Base-by-base conservation (phyloP, 2,329 filamentous ascomycete genomes). In the Neonectria coccinea region DNA sequence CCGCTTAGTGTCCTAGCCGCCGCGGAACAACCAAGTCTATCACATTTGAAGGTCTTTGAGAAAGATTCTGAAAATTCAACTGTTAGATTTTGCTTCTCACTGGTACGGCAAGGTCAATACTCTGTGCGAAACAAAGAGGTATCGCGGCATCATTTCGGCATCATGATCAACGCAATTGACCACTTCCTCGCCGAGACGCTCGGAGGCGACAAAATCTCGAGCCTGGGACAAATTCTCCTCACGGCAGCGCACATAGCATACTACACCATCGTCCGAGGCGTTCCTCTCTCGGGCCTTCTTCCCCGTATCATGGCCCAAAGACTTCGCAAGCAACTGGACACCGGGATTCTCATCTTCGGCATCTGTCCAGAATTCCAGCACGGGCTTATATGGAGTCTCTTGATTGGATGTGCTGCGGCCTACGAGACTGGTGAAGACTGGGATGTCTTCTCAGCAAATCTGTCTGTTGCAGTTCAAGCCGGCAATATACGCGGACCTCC, bases 141-240 rank as follows among this genome's bases (percentile, higher is more conserved):
- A 3, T 25, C 67, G 2, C 41, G 33, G 14, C 50, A 68, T 8
- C 66, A 67, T 22, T 65, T 70, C 31, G 58, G 66, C 16, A 33
- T 67, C 2, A 16, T 67, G 14, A 56, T 68, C 47, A 68, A 70
- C 16, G 60, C 56, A 6, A 48, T 57, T 16, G 63, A 70, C 18
- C 59, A 68, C 44, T 55, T 61, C 27, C 36, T 67, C 10, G 48
- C 59, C 25, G 53, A 42, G 14, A 51, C 50, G 2, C 7, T 65
- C 1, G 66, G 56, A 16, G 58, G 47, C 4, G 33, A 61, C 9
- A 12, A n/a, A 14, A 25, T 68, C 2, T 54, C 58, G 4, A n/a
- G 39, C 7, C 39, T 57, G 18, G 64, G 36, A 1, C 66, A 53
- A 3, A 8, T 61, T 6, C 44, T 68, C 16, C n/a, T 68, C 4